Conservation (phyloP, 1,284 basidiomycete species). For the Pyrrhoderma lamaoense region DNA sequence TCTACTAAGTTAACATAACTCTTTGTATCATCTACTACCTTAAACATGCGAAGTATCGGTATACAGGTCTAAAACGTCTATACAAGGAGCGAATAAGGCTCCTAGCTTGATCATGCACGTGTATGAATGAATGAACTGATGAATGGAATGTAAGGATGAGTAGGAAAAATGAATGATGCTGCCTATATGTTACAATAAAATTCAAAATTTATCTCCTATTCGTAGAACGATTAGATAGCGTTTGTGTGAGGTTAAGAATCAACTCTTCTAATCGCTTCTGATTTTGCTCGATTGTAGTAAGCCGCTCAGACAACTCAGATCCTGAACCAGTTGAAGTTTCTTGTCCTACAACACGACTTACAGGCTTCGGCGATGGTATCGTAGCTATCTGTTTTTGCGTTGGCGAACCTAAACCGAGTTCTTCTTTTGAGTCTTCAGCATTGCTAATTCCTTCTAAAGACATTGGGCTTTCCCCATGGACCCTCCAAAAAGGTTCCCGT, state of each 20-base stretch:
- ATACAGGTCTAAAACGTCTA: background rate
- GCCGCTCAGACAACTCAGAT: constrained; percentile 31
- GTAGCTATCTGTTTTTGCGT: background rate
- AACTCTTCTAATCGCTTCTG: constrained; percentile 61
- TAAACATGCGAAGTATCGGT: background rate
- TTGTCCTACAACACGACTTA: constrained; percentile 35
- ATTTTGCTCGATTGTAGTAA: constrained; percentile 52
- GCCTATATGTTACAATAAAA: constrained; percentile 4
- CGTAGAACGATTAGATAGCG: background rate
- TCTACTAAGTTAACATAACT: too few relatives aligned
- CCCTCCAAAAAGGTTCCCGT: constrained; percentile 10
- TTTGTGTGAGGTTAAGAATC: constrained; percentile 32
- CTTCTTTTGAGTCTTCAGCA: constrained; percentile 5
- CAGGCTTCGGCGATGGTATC: constrained; percentile 32
- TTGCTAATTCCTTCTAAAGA: constrained; percentile 6
- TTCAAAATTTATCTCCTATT: background rate
- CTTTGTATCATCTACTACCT: background rate
- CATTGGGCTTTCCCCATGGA: constrained; percentile 4
- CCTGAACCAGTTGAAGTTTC: constrained; percentile 24
- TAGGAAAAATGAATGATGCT: too few relatives aligned
- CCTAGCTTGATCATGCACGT: too few relatives aligned
- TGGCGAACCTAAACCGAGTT: too few relatives aligned
- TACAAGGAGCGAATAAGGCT: too few relatives aligned
- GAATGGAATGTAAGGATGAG: too few relatives aligned
- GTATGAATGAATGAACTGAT: too few relatives aligned